Conservation (phyloP, 768 basidiomycete species). For the Podaxis sp. region DNA sequence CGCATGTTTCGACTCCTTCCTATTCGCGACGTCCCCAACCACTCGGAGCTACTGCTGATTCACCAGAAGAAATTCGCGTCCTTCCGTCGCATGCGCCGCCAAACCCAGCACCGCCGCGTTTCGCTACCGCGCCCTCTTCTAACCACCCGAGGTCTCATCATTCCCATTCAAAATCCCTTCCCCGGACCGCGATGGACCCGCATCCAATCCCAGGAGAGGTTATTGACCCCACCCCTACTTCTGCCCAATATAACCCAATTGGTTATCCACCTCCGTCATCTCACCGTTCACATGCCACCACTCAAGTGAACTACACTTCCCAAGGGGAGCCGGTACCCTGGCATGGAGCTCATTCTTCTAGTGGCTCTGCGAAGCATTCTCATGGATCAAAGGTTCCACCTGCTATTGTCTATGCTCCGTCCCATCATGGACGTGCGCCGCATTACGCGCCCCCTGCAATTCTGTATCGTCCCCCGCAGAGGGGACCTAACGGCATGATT, state of each 20-base stretch:
- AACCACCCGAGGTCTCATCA: conserved; percentile 25
- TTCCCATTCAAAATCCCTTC: conserved; percentile 42
- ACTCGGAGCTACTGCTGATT: conserved; percentile 9
- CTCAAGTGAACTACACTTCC: conserved; percentile 22
- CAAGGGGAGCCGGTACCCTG: conserved; percentile 3
- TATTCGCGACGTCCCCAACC: conserved; percentile 23
- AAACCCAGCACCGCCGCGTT: conserved; percentile 17
- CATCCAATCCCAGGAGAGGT: conserved; percentile 21
- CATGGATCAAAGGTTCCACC: conserved; percentile 10
- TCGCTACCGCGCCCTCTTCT: conserved; percentile 25
- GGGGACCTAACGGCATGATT: conserved; percentile 57
- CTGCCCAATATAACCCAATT: conserved; percentile 22
- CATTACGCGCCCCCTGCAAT: conserved; percentile 60
- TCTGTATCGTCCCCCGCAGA: conserved; percentile 47
- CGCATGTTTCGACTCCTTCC: conserved; percentile 21
- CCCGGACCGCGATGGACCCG: conserved; percentile 29
- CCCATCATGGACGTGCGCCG: conserved; percentile 38
- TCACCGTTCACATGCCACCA: conserved; percentile 15
- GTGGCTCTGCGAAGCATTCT: conserved; percentile 8
- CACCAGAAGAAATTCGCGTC: conserved; percentile 61
- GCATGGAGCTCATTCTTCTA: conserved; percentile 1
- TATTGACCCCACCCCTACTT: conserved; percentile 20
- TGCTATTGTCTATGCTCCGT: conserved; percentile 55
- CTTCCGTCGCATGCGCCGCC: conserved; percentile 41
- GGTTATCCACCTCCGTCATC: conserved; percentile 16